phyloP scores from a whole-genome alignment of 164 flowering plant genomes.

The Chimonanthus praecox region DNA sequence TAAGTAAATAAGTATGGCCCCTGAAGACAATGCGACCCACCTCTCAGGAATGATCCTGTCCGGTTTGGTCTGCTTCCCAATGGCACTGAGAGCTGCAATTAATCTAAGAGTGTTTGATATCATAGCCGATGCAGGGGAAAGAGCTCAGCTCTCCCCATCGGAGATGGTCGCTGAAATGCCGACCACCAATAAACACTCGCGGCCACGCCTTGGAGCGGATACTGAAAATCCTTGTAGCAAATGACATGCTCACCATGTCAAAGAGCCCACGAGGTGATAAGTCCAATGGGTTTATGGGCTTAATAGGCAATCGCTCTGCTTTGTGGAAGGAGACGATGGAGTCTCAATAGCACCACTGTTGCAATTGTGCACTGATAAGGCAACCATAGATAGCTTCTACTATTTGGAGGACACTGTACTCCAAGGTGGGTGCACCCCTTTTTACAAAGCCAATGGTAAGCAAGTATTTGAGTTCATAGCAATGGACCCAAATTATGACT shows the following conservation, averaged over 20 bases:
- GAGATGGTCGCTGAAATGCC: slow-evolving; percentile 11
- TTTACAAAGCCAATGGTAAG: slow-evolving; percentile 5
- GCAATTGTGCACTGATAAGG: background rate
- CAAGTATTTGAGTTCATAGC: background rate
- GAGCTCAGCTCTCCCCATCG: slow-evolving; percentile 4
- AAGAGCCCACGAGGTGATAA: background rate
- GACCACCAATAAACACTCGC: slow-evolving; percentile 11
- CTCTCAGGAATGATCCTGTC: background rate
- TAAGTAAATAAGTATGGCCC: background rate
- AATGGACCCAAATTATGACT: background rate
- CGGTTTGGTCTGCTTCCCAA: slow-evolving; percentile 10
- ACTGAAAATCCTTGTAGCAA: slow-evolving; percentile 13
- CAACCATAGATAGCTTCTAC: background rate
- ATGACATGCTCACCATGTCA: slow-evolving; percentile 4
- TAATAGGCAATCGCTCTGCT: background rate
- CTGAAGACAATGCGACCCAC: background rate
- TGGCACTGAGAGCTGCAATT: slow-evolving; percentile 11
- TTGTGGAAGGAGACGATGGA: slow-evolving; percentile 5
- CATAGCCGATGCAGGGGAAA: slow-evolving; percentile 11
- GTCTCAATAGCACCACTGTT: background rate
- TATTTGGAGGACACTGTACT: slow-evolving; percentile 3
- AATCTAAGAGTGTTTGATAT: slow-evolving; percentile 6
- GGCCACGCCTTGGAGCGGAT: slow-evolving; percentile 10
- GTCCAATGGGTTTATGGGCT: slow-evolving; percentile 7
- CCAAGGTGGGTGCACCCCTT: slow-evolving; percentile 5